A percentile compares a stretch with the other conserved stretches of the same genome.
Conservation (phyloP, 208 protist species). For the Phytomonas sp. region DNA sequence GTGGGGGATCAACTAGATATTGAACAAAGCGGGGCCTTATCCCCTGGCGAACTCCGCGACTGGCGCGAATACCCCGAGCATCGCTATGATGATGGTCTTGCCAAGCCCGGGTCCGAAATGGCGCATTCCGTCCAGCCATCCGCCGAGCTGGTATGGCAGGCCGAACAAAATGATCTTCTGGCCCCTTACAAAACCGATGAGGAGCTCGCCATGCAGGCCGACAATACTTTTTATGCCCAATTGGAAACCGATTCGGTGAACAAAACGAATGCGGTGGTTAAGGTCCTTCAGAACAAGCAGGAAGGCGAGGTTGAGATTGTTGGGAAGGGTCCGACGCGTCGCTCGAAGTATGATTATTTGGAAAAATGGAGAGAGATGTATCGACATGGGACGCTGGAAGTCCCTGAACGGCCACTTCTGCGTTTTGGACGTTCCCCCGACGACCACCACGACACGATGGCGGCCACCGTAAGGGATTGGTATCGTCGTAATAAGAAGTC, state of each 20-base stretch:
- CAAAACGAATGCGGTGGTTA: conserved; percentile 44
- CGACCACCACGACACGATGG: conserved; percentile 68
- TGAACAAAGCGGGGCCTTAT: conserved; percentile 56
- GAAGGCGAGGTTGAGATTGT: conserved; percentile 42
- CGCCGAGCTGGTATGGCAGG: conserved; percentile 74
- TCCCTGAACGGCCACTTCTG: conserved; percentile 50
- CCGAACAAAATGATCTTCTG: conserved; percentile 54
- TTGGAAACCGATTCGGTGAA: conserved; percentile 30
- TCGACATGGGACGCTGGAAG: conserved; percentile 81
- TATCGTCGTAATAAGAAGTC: conserved; percentile 43
- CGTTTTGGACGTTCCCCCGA: conserved; percentile 65
- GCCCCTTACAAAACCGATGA: conserved; percentile 81
- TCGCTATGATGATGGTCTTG: conserved; percentile 51
- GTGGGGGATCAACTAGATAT: conserved; percentile 78
- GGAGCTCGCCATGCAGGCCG: conserved; percentile 71
- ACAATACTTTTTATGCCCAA: conserved; percentile 77
- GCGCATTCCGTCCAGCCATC: conserved; percentile 45
- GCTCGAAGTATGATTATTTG: conserved; percentile 86
- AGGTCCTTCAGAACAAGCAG: conserved; percentile 48
- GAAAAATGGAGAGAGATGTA: conserved; percentile 90
- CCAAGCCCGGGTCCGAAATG: conserved; percentile 67
- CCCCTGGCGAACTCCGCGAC: conserved; percentile 61
- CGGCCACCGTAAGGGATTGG: conserved; percentile 68
- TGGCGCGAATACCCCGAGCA: conserved; percentile 51
- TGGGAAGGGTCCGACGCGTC: conserved; percentile 49